Evolutionary conservation across 108 stramenopile genomes (phyloP), one percentile per base, ranked within the genome.

Genomic region (Cyclotella distinguenda): DNA sequence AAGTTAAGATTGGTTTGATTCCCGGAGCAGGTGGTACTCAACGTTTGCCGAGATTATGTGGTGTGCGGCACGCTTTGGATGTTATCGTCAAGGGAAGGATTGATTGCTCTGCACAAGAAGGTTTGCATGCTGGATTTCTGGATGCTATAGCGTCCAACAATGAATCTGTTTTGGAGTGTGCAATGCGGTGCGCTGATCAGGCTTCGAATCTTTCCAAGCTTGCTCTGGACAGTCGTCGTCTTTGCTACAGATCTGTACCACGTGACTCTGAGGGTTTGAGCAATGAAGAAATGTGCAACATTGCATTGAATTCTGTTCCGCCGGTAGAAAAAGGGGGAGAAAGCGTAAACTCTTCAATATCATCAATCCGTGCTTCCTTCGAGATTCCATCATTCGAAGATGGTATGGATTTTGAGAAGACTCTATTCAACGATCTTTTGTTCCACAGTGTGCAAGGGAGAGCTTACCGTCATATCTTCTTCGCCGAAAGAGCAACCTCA

Each of bases 1-100:
- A 99, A 79, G 92, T 95, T 0, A 81, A 86, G 48, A 88, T 99
- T 21, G 98, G 96, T 30, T 84, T 99, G 62, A 95, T 99, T 54
- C 98, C 98, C 0, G 89, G 90, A 11, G 98, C 96, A 0, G 97
- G 97, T 6, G 98, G 96, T 8, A 98, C 98, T 3, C 98, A 99
- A 74, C 94, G 97, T 27, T 86, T 99, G 47, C 94, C 97, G 10
- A 77, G 97, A 39, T 73, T 97, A 46, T 82, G 94, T 45, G 87
- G 85, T 7, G 74, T 90, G 32, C 70, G 78, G 15, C 64, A 77
- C 47, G 93, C 96, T 3, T 64, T 93, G 26, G 82, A 88, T 62
- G 83, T 95, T 77, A 97, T 97, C 72, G 51, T 89, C 39, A 82
- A 87, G 4, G 98, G 95, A 26, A 61, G 70, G 33, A 74, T 84